Evolutionary conservation across 345 rosid genomes (phyloP).

Genomic region (Microcos paniculata): DNA sequence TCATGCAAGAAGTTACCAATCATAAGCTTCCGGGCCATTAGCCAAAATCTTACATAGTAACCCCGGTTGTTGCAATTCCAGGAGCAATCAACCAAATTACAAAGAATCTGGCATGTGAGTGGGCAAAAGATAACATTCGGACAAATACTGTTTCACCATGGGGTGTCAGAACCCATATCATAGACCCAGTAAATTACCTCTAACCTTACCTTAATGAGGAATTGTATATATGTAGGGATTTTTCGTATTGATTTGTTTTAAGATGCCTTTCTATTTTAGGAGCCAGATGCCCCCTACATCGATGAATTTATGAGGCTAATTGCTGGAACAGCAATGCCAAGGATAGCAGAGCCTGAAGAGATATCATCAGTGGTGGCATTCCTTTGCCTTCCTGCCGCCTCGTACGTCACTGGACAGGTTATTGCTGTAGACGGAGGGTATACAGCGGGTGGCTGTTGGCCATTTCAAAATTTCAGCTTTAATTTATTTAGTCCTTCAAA

Average conservation of each 20-base stretch:
- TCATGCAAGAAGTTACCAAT: not conserved
- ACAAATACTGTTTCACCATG: conserved; percentile 54
- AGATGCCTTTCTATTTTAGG: not conserved
- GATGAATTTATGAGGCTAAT: conserved; percentile 14
- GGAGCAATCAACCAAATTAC: conserved; percentile 57
- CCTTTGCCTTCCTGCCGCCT: conserved; percentile 53
- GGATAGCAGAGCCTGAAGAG: conserved; percentile 39
- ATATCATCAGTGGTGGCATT: conserved; percentile 48
- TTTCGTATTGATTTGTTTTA: not conserved
- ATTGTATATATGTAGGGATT: not conserved
- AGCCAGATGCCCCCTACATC: not conserved
- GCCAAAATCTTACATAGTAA: not conserved
- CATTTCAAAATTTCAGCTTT: not conserved
- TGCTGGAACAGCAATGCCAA: conserved; percentile 34
- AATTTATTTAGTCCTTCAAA: not conserved
- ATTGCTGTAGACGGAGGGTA: conserved; percentile 50
- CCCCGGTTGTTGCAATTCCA: conserved; percentile 9
- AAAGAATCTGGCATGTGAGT: conserved; percentile 65
- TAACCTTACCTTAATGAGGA: not conserved
- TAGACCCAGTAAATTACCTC: conserved; percentile 19
- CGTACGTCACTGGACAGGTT: conserved; percentile 46
- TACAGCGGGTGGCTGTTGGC: conserved; percentile 35
- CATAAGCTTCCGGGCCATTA: not conserved
- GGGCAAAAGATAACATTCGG: conserved; percentile 70
- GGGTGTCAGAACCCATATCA: conserved; percentile 30